Evolutionary conservation across 2,329 filamentous ascomycete genomes (phyloP).

Genomic region (Diaporthe sp.): DNA sequence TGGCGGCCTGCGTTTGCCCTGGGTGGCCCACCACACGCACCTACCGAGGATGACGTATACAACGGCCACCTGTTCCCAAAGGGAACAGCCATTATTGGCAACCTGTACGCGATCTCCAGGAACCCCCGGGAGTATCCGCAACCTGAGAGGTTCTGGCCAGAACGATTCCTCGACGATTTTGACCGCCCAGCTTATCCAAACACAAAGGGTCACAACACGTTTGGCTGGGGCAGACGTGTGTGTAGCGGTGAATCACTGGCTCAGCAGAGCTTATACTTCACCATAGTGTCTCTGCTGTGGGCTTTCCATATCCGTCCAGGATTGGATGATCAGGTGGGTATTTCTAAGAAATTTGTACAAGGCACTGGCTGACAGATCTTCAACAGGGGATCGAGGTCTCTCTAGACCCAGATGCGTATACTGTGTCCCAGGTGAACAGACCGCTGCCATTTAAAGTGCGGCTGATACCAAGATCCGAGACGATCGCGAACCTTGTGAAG

Average conservation of each 20-base stretch:
- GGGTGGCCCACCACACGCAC: background rate
- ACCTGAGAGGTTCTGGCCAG: background rate
- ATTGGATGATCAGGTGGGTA: background rate
- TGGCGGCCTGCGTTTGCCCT: background rate
- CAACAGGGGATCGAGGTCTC: background rate
- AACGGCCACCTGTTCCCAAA: background rate
- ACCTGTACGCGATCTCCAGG: background rate
- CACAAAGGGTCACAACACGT: background rate
- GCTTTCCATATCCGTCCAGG: background rate
- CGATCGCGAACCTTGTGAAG: background rate
- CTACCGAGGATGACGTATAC: background rate
- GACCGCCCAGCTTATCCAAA: background rate
- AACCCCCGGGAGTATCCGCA: background rate
- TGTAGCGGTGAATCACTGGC: background rate
- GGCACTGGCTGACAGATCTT: background rate
- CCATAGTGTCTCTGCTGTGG: background rate
- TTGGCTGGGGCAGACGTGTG: background rate
- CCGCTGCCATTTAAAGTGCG: background rate
- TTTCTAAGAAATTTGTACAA: background rate
- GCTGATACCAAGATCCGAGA: background rate
- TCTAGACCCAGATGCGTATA: background rate
- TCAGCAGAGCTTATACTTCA: background rate
- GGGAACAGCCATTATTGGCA: background rate
- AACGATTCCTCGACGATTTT: background rate
- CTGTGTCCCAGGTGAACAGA: background rate